Percentiles rank a stretch among this genome's conserved stretches.
Evolutionary conservation across 805 yeast species (phyloP).

Genomic region (Monosporozyma yasuniensis): DNA sequence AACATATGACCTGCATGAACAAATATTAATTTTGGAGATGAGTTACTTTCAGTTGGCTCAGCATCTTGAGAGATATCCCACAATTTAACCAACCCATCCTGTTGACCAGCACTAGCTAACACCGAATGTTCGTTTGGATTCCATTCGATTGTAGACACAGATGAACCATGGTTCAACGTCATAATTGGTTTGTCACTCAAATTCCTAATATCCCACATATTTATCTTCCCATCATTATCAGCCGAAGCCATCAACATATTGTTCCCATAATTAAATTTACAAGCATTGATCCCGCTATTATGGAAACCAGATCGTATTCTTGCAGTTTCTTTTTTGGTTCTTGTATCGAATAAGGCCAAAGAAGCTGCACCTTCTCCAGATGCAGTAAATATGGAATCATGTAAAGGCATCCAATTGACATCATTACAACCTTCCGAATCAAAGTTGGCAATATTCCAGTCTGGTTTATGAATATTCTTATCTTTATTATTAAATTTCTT

Average conservation of each 20-base stretch:
- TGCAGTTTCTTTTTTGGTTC: conserved; percentile 25
- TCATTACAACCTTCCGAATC: conserved; percentile 57
- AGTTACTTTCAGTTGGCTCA: conserved; percentile 3
- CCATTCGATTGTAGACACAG: conserved; percentile 67
- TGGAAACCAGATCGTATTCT: conserved; percentile 5
- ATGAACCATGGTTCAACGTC: conserved; percentile 33
- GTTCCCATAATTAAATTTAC: conserved; percentile 52
- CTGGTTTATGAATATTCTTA: conserved; percentile 22
- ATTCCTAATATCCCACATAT: conserved; percentile 59
- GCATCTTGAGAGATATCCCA: conserved; percentile 41
- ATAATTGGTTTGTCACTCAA: conserved; percentile 24
- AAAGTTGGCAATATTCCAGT: conserved; percentile 5
- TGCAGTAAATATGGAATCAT: conserved; percentile 50
- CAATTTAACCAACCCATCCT: conserved; percentile 52
- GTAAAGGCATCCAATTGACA: conserved; percentile 56
- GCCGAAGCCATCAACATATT: conserved; percentile 59
- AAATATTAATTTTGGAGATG: conserved; percentile 36
- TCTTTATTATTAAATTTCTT: conserved; percentile 29
- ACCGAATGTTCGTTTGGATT: conserved; percentile 47
- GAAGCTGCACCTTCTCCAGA: conserved; percentile 55
- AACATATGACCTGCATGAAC: conserved; percentile 80
- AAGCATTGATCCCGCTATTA: conserved; percentile 40
- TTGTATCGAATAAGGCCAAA: conserved; percentile 45
- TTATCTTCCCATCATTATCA: conserved; percentile 46
- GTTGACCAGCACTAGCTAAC: conserved; percentile 57